phyloP scores from a whole-genome alignment of 371 early-diverging fungal genomes.

The Synchytrium microbalum region DNA sequence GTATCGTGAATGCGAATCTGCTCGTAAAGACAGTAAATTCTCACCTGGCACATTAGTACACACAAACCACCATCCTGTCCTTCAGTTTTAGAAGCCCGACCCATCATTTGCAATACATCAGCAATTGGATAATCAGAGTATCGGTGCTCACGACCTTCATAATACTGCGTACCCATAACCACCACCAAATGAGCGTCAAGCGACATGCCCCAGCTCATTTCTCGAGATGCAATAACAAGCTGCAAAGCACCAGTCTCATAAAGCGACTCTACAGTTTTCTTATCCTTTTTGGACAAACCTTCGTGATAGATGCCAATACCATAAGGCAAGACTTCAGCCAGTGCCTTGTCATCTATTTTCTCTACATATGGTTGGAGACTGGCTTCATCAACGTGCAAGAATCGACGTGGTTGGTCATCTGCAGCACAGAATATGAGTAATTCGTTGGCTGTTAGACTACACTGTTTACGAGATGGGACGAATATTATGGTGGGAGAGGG shows the following conservation, averaged over 20 bases:
- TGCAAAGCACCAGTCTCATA: slow-evolving; percentile 75
- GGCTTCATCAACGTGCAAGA: slow-evolving; percentile 59
- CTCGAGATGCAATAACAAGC: slow-evolving; percentile 82
- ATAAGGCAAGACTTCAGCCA: slow-evolving; percentile 62
- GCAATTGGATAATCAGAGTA: slow-evolving; percentile 92
- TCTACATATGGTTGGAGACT: slow-evolving; percentile 54
- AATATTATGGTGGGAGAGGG: slow-evolving; percentile 74
- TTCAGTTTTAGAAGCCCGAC: slow-evolving; percentile 67
- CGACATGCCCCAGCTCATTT: slow-evolving; percentile 80
- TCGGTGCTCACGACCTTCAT: slow-evolving; percentile 85
- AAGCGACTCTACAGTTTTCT: slow-evolving; percentile 62
- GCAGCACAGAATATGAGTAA: slow-evolving; percentile 50
- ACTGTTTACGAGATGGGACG: slow-evolving; percentile 87
- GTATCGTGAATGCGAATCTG: background rate
- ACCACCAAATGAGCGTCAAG: slow-evolving; percentile 76
- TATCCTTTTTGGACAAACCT: slow-evolving; percentile 65
- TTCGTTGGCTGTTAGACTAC: slow-evolving; percentile 65
- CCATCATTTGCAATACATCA: slow-evolving; percentile 95
- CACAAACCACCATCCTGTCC: slow-evolving; percentile 48
- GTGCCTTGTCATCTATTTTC: slow-evolving; percentile 59
- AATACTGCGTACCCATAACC: slow-evolving; percentile 94
- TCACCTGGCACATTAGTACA: slow-evolving; percentile 77
- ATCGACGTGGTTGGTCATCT: slow-evolving; percentile 60
- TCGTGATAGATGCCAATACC: slow-evolving; percentile 93
- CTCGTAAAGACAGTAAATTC: background rate